Evolutionary conservation across 2,329 filamentous ascomycete species (phyloP).

Genomic region (Hypomyces rosellus): DNA sequence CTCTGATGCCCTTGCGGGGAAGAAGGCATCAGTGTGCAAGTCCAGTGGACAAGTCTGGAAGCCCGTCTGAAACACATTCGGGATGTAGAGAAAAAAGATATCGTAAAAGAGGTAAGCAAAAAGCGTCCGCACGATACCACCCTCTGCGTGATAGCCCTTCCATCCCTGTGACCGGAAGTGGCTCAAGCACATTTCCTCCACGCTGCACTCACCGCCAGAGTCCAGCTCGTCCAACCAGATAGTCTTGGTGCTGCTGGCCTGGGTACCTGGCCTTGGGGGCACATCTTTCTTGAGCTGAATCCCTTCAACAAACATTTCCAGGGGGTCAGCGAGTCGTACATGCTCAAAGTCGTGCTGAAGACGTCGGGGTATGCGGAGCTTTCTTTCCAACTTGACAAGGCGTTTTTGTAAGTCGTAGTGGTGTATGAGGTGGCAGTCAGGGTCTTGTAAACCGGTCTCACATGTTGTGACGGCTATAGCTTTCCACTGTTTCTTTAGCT

Average conservation of each 20-base stretch:
- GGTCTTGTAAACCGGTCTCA: conserved; percentile 79
- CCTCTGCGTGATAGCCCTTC: conserved; percentile 93
- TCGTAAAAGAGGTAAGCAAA: conserved; percentile 91
- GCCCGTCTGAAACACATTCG: conserved; percentile 93
- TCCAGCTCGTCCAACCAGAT: conserved; percentile 79
- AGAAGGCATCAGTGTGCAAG: conserved; percentile 89
- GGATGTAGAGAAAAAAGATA: conserved; percentile 84
- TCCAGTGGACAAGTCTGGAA: conserved; percentile 94
- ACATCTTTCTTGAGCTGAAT: conserved; percentile 65
- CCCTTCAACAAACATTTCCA: conserved; percentile 69
- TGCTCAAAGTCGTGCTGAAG: conserved; percentile 91
- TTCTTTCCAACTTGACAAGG: conserved; percentile 82
- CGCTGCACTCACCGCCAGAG: conserved; percentile 67
- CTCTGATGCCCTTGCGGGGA: conserved; percentile 74
- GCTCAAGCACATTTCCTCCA: conserved; percentile 90
- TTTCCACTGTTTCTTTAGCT: conserved; percentile 78
- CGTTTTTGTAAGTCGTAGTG: conserved; percentile 94
- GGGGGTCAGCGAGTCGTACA: conserved; percentile 67
- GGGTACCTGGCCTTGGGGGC: conserved; percentile 31
- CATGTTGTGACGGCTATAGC: conserved; percentile 71
- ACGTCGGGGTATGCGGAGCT: conserved; percentile 73
- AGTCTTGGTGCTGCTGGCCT: conserved; percentile 59
- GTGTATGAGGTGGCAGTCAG: conserved; percentile 82
- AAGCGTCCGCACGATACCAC: conserved; percentile 84
- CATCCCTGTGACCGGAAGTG: conserved; percentile 78